Conservation (phyloP, 2,329 filamentous ascomycete species). For the Fusarium brachygibbosum region DNA sequence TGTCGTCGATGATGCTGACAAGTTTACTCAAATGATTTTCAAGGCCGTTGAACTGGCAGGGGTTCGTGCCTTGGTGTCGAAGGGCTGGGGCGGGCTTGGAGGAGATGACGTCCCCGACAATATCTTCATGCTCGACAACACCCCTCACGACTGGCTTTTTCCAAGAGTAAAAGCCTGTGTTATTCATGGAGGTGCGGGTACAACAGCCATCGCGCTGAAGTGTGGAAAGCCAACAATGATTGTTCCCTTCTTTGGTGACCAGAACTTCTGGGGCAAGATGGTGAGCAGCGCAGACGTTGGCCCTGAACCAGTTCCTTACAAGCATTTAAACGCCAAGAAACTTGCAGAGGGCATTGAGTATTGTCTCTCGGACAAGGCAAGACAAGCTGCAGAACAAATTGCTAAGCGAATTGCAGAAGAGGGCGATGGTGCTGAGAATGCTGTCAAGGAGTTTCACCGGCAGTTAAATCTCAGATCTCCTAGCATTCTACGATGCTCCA, state of each 20-base stretch:
- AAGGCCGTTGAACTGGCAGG: conserved; percentile 75
- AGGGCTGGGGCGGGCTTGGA: conserved; percentile 81
- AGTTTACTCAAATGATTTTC: conserved; percentile 78
- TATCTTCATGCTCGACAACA: conserved; percentile 80
- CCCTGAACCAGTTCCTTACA: conserved; percentile 76
- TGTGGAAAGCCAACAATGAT: conserved; percentile 80
- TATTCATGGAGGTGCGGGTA: conserved; percentile 84
- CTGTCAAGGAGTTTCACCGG: conserved; percentile 75
- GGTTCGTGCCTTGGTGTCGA: conserved; percentile 78
- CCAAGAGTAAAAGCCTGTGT: conserved; percentile 75
- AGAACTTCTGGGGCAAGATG: conserved; percentile 83
- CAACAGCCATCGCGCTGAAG: conserved; percentile 80
- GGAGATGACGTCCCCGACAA: conserved; percentile 70
- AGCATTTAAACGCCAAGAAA: conserved; percentile 72
- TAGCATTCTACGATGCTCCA: conserved; percentile 73
- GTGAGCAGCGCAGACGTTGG: conserved; percentile 74
- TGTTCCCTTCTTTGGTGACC: conserved; percentile 84
- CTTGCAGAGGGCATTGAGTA: conserved; percentile 79
- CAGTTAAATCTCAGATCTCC: conserved; percentile 66
- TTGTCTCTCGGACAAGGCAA: conserved; percentile 73
- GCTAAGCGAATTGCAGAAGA: conserved; percentile 71
- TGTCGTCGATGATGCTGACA: conserved; percentile 78
- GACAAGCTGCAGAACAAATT: conserved; percentile 68
- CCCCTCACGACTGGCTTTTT: conserved; percentile 83
- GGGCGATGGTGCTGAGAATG: conserved; percentile 78